Conservation (phyloP, 257 asterid genomes). For the Mentha longifolia region DNA sequence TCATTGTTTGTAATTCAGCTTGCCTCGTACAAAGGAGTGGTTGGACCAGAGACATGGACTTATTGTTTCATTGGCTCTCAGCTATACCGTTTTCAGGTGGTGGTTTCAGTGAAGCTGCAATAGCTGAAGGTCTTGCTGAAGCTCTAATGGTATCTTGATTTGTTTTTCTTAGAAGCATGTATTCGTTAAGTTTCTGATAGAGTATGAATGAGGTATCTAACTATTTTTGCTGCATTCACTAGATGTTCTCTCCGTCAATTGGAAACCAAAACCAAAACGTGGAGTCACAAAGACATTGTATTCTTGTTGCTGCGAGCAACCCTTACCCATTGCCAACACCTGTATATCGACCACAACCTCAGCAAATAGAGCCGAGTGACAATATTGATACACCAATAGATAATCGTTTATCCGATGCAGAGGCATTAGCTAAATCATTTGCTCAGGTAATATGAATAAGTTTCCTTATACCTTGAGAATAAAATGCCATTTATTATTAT, state of each 20-base stretch:
- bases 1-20: conserved; percentile 49
- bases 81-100: conserved; percentile 85
- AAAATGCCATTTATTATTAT: conserved; percentile 16
- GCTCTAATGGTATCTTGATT: conserved; percentile 71
- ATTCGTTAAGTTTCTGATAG: conserved; percentile 6
- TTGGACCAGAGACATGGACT: conserved; percentile 85
- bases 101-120: conserved; percentile 88
- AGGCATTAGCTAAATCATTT: conserved; percentile 78
- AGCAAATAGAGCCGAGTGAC: conserved; percentile 60
- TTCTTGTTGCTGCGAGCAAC: conserved; percentile 92
- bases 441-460: conserved; percentile 60
- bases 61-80: conserved; percentile 89
- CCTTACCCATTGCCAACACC: conserved; percentile 85
- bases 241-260: conserved; percentile 72
- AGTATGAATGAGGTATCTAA: neutral
- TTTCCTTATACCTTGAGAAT: conserved; percentile 13
- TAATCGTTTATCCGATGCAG: conserved; percentile 73
- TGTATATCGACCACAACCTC: conserved; percentile 65
- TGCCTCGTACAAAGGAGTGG: conserved; percentile 85
- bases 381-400: conserved; percentile 61
- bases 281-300: conserved; percentile 82
- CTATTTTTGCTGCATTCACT: conserved; percentile 29
- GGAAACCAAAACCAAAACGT: conserved; percentile 68
- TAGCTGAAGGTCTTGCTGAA: conserved; percentile 96
- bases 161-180: conserved; percentile 21